Evolutionary conservation across 192 early-diverging fungal genomes (phyloP).

Genomic region (Rhizophagus prolifer): DNA sequence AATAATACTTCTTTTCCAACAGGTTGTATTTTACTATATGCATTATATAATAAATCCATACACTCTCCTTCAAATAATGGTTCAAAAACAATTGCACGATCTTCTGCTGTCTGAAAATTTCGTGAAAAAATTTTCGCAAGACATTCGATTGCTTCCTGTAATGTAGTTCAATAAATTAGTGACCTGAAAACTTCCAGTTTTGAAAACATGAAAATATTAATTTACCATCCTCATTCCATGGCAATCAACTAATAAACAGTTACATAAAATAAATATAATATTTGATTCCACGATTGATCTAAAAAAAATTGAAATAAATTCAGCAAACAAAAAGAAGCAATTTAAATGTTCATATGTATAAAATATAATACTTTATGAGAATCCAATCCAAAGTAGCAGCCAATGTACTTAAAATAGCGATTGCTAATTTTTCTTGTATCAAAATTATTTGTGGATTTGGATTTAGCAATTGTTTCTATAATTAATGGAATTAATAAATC

Average conservation of each 20-base stretch:
- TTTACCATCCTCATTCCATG: conserved; percentile 16
- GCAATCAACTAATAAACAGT: neutral
- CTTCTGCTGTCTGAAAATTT: conserved; percentile 10
- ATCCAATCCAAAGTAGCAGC: neutral
- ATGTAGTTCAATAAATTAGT: neutral
- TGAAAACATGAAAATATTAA: neutral
- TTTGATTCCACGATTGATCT: conserved; percentile 5
- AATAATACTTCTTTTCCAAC: neutral
- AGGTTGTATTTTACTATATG: neutral
- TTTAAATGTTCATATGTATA: neutral
- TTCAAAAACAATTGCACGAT: conserved; percentile 5
- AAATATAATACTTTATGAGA: neutral
- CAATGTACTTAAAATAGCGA: conserved; percentile 2
- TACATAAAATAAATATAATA: neutral
- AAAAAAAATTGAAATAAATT: neutral
- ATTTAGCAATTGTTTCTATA: neutral
- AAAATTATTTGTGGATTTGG: neutral
- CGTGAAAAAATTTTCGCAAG: neutral
- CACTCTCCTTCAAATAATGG: neutral
- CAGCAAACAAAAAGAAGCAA: neutral
- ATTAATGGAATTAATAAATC: neutral
- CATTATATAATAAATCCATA: neutral
- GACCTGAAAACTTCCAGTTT: neutral
- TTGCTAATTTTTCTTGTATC: neutral
- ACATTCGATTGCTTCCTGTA: conserved; percentile 5